Evolutionary conservation across 1,139 yeast genomes (phyloP).

Genomic region (Scheffersomyces stambukii): DNA sequence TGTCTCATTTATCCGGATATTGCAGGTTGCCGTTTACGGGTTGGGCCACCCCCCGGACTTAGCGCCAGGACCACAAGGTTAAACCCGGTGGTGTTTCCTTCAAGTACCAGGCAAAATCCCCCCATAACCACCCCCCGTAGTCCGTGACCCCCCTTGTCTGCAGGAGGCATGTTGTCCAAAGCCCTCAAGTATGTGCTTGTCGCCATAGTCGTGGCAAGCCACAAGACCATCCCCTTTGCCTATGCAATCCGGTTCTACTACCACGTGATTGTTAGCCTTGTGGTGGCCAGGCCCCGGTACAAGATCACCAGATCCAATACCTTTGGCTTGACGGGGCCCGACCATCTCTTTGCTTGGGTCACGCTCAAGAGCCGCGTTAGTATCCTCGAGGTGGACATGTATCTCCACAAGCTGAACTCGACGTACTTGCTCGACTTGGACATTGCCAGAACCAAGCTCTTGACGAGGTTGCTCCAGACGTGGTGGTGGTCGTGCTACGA

Average conservation of each 20-base stretch:
- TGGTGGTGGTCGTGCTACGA: constrained; percentile 39
- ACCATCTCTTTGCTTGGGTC: constrained; percentile 43
- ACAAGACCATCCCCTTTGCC: constrained; percentile 67
- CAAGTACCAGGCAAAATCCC: neutral
- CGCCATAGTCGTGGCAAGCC: constrained; percentile 22
- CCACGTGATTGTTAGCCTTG: constrained; percentile 35
- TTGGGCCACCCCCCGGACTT: no score
- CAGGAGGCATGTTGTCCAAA: constrained; percentile 6
- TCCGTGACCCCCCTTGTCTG: neutral
- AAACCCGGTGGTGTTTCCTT: no score
- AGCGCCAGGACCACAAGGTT: no score
- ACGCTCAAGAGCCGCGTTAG: constrained; percentile 58
- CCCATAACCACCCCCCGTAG: neutral
- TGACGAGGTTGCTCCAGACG: constrained; percentile 53
- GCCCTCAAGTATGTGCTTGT: constrained; percentile 7
- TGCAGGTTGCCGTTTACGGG: no score
- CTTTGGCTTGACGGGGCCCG: constrained; percentile 22
- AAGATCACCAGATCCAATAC: constrained; percentile 27
- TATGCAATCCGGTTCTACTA: constrained; percentile 62
- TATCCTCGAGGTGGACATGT: constrained; percentile 78
- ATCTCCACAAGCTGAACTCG: constrained; percentile 81
- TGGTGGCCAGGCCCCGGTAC: constrained; percentile 28
- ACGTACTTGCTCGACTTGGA: constrained; percentile 86
- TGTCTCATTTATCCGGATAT: no score
- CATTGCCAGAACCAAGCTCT: constrained; percentile 64